Evolutionary conservation across 2,329 filamentous ascomycete species (phyloP), one percentile per base, ranked within the genome.

Genomic region (Orbilia ellipsospora): DNA sequence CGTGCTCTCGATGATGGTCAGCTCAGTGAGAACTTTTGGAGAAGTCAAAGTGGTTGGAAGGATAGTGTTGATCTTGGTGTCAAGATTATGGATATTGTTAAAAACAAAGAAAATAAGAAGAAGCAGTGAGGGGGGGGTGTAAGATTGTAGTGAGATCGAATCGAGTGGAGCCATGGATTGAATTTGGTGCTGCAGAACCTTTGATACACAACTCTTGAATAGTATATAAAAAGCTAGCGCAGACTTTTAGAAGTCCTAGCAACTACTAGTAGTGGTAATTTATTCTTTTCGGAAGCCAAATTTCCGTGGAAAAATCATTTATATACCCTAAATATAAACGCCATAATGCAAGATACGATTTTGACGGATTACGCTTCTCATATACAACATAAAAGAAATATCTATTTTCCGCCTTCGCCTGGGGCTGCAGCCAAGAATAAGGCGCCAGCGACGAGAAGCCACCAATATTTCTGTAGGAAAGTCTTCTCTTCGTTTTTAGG

Each of bases 401-500:
- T 45, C 45, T 70, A 72, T 48, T 77, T 69, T 56, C 66, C 66
- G 12, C 59, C 59, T 52, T 66, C 61, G 16, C 72, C 72, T 16
- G 72, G 72, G 4, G 64, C 72, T 7, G 72, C 72, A 13, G 23
- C 72, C 4, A 87, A 80, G 77, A 91, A 80, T 57, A 90, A 79
- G 28, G 85, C 83, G 26, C 84, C 85, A 28, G 88, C 84, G 18
- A 83, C 85, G 81, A 89, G 82, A 78, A 88, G 81, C 88, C 88
- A 90, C 89, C 89, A 91, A 81, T 90, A 90, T 81, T 89, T 90
- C 82, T 90, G 89, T 68, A 91, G 80, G 77, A 91, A 85, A 1
- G 86, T 85, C 85, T 90, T 91, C 83, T 90, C 88, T 65, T 82
- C 82, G 80, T 86, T 85, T 76, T 84, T 84, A 16, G 54, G 66